Evolutionary conservation across 2,329 filamentous ascomycete species (phyloP).

Genomic region (Cytospora chrysosperma): DNA sequence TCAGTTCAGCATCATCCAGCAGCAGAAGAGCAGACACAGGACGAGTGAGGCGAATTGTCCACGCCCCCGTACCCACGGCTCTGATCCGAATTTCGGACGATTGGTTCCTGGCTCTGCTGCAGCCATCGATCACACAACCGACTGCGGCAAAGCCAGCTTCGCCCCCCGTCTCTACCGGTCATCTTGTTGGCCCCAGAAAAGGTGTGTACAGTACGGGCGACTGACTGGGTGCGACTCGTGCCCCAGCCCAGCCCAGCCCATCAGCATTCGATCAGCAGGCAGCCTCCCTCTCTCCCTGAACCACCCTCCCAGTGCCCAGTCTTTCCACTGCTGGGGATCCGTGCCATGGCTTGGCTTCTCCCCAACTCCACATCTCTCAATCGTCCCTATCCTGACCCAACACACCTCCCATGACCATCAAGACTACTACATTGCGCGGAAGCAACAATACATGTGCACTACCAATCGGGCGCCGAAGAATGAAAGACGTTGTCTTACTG

Average conservation of each 20-base stretch:
- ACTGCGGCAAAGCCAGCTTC: conserved; percentile 12
- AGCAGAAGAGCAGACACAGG: neutral
- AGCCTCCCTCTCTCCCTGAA: conserved; percentile 2
- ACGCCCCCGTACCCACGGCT: neutral
- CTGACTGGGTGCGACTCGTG: conserved; percentile 14
- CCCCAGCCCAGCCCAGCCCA: conserved; percentile 7
- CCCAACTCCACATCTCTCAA: conserved; percentile 16
- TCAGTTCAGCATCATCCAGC: neutral
- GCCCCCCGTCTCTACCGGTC: conserved; percentile 3
- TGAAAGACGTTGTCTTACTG: conserved; percentile 22
- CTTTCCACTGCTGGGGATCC: conserved; percentile 11
- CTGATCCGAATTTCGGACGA: conserved; percentile 3
- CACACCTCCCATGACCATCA: conserved; percentile 4
- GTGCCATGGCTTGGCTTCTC: conserved; percentile 1
- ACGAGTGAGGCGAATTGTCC: neutral
- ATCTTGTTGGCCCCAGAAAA: conserved; percentile 12
- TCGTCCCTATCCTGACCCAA: neutral
- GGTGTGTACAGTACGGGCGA: conserved; percentile 11
- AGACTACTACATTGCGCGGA: neutral
- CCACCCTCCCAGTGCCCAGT: conserved; percentile 7
- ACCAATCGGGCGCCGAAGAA: conserved; percentile 11
- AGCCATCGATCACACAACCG: conserved; percentile 2
- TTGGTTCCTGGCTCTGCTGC: conserved; percentile 3
- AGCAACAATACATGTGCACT: neutral
- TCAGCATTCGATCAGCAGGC: conserved; percentile 13